Evolutionary conservation across 2,329 filamentous ascomycete species (phyloP).

Genomic region (Didymella sp.): DNA sequence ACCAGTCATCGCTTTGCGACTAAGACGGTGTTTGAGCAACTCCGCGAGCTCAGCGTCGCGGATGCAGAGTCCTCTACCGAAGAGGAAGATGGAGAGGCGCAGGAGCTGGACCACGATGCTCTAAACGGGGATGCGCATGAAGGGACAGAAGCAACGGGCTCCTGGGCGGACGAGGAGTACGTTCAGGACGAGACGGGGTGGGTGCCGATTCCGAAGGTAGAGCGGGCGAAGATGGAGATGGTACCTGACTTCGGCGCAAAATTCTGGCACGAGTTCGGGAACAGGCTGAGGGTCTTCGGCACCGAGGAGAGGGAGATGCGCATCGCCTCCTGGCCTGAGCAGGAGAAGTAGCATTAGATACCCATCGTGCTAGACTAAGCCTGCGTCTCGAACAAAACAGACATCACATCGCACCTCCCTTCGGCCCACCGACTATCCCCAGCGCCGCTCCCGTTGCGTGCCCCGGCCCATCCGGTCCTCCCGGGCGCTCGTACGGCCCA

Average conservation of each 20-base stretch:
- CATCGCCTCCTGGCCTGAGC: constrained; percentile 16
- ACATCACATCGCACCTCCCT: not conserved
- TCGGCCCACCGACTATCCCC: not conserved
- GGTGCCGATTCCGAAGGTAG: constrained; percentile 28
- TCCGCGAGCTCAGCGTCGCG: not conserved
- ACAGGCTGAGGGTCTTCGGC: constrained; percentile 66
- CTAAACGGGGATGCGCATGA: not conserved
- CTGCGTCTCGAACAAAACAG: too few species aligned
- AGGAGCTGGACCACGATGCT: not conserved
- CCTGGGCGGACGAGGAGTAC: constrained; percentile 33
- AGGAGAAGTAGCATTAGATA: constrained; percentile 29
- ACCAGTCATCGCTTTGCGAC: constrained; percentile 29
- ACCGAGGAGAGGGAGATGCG: constrained; percentile 56
- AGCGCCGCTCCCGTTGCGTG: not conserved
- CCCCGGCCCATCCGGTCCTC: not conserved
- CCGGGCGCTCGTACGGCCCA: not conserved
- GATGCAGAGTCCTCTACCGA: not conserved
- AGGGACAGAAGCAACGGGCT: constrained; percentile 1
- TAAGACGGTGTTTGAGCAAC: constrained; percentile 37
- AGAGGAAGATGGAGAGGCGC: constrained; percentile 22
- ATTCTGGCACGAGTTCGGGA: constrained; percentile 67
- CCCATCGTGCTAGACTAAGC: too few species aligned
- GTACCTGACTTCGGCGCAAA: constrained; percentile 57
- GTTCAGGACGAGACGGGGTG: constrained; percentile 29
- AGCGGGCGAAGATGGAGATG: constrained; percentile 48